Evolutionary conservation across 2,329 filamentous ascomycete species (phyloP), one percentile per base, ranked within the genome.

Genomic region (Penicillium corylophilum): DNA sequence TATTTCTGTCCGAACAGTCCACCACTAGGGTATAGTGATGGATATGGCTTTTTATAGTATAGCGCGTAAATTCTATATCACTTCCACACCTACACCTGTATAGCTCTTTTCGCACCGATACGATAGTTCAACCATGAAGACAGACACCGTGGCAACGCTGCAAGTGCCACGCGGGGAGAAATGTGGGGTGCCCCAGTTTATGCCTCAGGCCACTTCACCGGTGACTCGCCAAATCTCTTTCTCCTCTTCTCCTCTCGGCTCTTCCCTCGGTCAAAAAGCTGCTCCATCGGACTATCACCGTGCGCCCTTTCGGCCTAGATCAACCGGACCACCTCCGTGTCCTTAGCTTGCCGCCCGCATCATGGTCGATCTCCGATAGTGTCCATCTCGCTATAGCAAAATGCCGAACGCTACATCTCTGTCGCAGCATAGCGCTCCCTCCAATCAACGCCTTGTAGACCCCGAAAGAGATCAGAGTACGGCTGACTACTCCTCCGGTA

Each of bases 401-500:
- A 71, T 68, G 67, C 62, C 67, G 64, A 71, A 70, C 64, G 40
- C 60, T 59, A 54, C 55, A 52, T 41, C 60, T 53, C 53, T 56
- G 44, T 50, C 55, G 26, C 63, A 59, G 36, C 60, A 62, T 44
- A 54, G 59, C 56, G 56, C 55, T 33, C 57, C 62, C 41, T 56
- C 56, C 47, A 56, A 53, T 51, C 55, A 59, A 44, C 60, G 56
- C 35, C 26, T 52, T 15, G 59, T 47, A 39, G 62, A 67, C 48
- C 48, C 51, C 23, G 64, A 67, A 20, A 61, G 60, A 54, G 64
- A 69, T 16, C 66, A 67, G 16, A 71, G 67, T 45, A 59, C 63
- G 15, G 67, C 64, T 39, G 69, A 69, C 24, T 70, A 65, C 44
- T 71, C 66, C 50, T 72, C 70, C 16, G 67, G 59, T n/a, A 51